Base-by-base conservation (phyloP, 2,329 filamentous ascomycete species). In the Fusarium albosuccineum region DNA sequence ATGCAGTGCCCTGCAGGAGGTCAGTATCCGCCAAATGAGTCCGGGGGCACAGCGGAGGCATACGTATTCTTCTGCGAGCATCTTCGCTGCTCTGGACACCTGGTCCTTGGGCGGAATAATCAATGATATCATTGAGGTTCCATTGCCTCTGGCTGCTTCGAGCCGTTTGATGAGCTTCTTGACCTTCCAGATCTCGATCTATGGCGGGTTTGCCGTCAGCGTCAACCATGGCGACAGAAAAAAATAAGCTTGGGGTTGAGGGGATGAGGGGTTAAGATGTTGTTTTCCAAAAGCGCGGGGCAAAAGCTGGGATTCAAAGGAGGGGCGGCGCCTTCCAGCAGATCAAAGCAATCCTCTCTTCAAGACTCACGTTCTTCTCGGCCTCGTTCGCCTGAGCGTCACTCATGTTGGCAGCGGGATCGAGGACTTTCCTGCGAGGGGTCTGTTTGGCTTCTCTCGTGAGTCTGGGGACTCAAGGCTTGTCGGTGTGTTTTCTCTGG, bases 21-120 rank as follows among this genome's bases (percentile, higher is more conserved):
- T 77, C 46, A 76, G 68, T 40, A 58, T 56, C 46, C 34, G 22
- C 33, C 33, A 22, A 13, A 17, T 46, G 37, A 6, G 22, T 53
- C 55, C 6, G 4, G 40, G 22, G 37, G n/a, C 10, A 27, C 11
- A 16, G 17, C 36, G 39, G 52, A 39, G 49, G 40, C 92, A 72
- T 87, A 96, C 93, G 79, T 96, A 97, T 92, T 97, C 94, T 97
- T 99, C 96, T 85, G 97, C 97, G 91, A 99, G 92, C 96, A 99
- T 99, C 88, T 98, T 98, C 64, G 96, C 93, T 57, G 93, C 92
- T 77, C 94, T 91, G 45, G 96, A 98, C 69, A 99, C 89, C 84
- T 99, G 96, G 82, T 97, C 94, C 89, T 99, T 99, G 73, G 96
- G 96, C 64, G 96, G 96, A 78, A 99, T 98, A 76, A 99, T 97